Conservation (phyloP, 2,329 filamentous ascomycete species). For the Exophiala sp. region DNA sequence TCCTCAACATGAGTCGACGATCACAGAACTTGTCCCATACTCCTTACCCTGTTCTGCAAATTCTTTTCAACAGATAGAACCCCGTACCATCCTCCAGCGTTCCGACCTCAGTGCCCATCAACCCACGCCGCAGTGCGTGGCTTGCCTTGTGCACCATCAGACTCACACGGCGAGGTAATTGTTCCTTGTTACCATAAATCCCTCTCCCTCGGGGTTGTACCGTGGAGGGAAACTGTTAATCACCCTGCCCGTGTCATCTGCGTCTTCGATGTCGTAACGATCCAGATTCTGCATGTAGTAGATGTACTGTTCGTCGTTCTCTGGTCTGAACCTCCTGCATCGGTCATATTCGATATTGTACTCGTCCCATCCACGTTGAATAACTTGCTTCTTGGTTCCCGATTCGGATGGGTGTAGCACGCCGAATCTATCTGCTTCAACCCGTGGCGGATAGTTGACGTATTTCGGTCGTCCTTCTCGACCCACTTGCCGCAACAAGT, state of each 20-base stretch:
- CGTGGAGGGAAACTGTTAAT: no score
- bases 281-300: slow-evolving; percentile 3
- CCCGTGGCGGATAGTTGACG: neutral
- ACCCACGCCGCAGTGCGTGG: no score
- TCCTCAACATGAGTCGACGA: no score
- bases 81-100: no score
- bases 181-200: no score
- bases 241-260: slow-evolving; percentile 2
- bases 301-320: slow-evolving; percentile 1
- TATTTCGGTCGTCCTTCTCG: neutral
- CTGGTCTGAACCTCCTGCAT: neutral
- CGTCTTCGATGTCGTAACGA: neutral
- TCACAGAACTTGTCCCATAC: no score
- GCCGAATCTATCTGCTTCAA: neutral
- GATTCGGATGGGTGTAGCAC: neutral
- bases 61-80: no score
- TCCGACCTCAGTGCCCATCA: no score
- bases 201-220: no score
- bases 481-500: slow-evolving; percentile 1
- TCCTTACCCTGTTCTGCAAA: no score
- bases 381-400: neutral
- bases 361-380: slow-evolving; percentile 4
- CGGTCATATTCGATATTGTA: neutral
- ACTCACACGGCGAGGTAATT: no score
- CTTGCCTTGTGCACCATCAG: no score